Conservation (phyloP, 2,329 filamentous ascomycete species). For the Diplodia seriata region DNA sequence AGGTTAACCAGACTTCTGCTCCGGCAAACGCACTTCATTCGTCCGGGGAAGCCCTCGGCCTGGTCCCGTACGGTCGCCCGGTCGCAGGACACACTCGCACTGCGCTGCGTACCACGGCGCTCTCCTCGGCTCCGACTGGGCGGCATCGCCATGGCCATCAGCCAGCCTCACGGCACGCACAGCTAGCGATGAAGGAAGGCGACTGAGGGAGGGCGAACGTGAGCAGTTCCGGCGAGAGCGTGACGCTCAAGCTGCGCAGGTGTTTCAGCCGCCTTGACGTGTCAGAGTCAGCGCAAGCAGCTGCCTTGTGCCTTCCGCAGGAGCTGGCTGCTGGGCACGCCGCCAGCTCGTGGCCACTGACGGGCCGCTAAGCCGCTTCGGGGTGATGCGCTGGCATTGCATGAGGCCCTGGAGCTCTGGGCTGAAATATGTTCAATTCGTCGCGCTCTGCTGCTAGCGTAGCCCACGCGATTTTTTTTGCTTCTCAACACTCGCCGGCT, state of each 20-base stretch:
- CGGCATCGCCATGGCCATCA: not conserved
- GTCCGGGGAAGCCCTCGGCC: constrained; percentile 13
- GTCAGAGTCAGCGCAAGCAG: constrained; percentile 25
- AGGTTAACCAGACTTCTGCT: constrained; percentile 4
- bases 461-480: constrained; percentile 26
- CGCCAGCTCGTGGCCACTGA: constrained; percentile 25
- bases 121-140: constrained; percentile 1
- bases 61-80: not conserved
- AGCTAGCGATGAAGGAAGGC: not conserved
- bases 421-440: constrained; percentile 31
- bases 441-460: constrained; percentile 24
- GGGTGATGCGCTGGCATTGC: constrained; percentile 29
- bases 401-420: constrained; percentile 29
- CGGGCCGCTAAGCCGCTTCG: constrained; percentile 17
- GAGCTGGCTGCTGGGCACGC: constrained; percentile 2
- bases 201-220: not conserved
- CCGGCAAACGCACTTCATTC: constrained; percentile 10
- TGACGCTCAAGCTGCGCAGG: not conserved
- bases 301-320: constrained; percentile 3
- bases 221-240: constrained; percentile 7
- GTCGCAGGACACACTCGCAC: constrained; percentile 1
- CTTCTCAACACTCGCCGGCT: not conserved
- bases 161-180: constrained; percentile 7
- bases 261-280: constrained; percentile 30
- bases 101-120: constrained; percentile 13